These are phyloP conservation scores for Ehretia macrophylla DNA, from an alignment of 257 asterid species.

Conservation along the genomic window DNA sequence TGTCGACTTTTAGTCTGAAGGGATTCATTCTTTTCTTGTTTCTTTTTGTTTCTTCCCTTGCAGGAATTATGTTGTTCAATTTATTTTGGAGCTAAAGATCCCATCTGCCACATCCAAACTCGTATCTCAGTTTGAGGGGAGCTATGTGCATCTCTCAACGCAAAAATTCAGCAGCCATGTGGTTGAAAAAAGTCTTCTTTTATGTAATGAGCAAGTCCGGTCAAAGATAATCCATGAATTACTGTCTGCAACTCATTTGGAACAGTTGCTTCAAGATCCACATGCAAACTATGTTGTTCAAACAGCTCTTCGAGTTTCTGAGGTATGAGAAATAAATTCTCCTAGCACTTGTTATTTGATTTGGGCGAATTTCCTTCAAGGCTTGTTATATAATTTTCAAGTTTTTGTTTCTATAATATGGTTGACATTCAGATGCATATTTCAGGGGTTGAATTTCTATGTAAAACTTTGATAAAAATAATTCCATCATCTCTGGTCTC, in stretches of 20 bases:
- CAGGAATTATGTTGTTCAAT: slow-evolving; percentile 93
- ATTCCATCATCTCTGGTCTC: too few species aligned
- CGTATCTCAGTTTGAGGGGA: slow-evolving; percentile 62
- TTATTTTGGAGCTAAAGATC: slow-evolving; percentile 63
- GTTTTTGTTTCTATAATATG: too few species aligned
- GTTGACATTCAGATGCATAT: too few species aligned
- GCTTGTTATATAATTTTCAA: too few species aligned
- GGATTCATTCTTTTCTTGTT: not conserved
- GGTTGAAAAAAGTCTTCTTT: slow-evolving; percentile 71
- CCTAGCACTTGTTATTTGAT: not conserved
- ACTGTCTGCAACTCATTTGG: slow-evolving; percentile 62
- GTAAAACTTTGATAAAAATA: too few species aligned
- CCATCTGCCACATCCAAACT: slow-evolving; percentile 57
- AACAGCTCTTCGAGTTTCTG: slow-evolving; percentile 67
- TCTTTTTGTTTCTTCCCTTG: not conserved
- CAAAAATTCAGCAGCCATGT: slow-evolving; percentile 96
- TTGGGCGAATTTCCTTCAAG: not conserved
- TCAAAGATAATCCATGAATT: slow-evolving; percentile 70
- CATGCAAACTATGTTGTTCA: slow-evolving; percentile 93
- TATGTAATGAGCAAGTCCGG: slow-evolving; percentile 42
- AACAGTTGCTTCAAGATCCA: slow-evolving; percentile 89
- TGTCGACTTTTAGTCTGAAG: too few species aligned
- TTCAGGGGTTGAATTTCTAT: too few species aligned
- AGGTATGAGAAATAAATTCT: slow-evolving; percentile 37
- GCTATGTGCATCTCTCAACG: slow-evolving; percentile 62